Base-by-base conservation (phyloP, 805 yeast species). In the Starmerella vitae region DNA sequence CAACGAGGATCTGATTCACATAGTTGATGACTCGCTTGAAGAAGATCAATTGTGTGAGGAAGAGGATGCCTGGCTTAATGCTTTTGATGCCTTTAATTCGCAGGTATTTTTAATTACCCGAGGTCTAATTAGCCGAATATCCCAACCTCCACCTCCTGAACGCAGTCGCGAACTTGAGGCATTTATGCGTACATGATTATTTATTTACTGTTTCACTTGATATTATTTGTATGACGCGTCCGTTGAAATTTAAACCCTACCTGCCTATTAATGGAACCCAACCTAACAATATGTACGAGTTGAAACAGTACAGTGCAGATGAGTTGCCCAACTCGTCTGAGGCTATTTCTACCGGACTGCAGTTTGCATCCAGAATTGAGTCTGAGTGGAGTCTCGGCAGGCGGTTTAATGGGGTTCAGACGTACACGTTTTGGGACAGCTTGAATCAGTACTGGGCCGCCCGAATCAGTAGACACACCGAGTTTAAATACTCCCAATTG, bases 361-460 rank as follows among this genome's bases (percentile, higher is more conserved):
- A 43, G n/a, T 42, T 56, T 18, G 38, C 39, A 3, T 25, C 24
- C 13, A 15, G 25, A 8, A 39, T 57, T 15, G 42, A 42, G 25
- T 17, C 28, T 13, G 9, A 35, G 1, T 57, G 61, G 61, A 28
- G 28, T 9, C 39, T 37, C 27, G 49, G 48, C 8, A 51, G 48
- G 26, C 28, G 12, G 21, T 47, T 43, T 33, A 36, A 31, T 21
- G 39, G 33, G 24, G 50, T 49, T 13, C 36, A 40, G 10, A 51
- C 58, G 2, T 59, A 47, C 41, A 44, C 48, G 20, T 36, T 44
- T 4, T 45, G 53, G 33, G 39, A 42, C 20, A 50, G 41, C 14
- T 49, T 52, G 4, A 52, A 58, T 25, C 34, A 31, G 21, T 59
- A 50, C 45, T 62, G 67, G 67, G 57, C 55, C 33, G 62, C 63